Base-by-base conservation (phyloP, 768 basidiomycete species). In the Mrakia frigida region DNA sequence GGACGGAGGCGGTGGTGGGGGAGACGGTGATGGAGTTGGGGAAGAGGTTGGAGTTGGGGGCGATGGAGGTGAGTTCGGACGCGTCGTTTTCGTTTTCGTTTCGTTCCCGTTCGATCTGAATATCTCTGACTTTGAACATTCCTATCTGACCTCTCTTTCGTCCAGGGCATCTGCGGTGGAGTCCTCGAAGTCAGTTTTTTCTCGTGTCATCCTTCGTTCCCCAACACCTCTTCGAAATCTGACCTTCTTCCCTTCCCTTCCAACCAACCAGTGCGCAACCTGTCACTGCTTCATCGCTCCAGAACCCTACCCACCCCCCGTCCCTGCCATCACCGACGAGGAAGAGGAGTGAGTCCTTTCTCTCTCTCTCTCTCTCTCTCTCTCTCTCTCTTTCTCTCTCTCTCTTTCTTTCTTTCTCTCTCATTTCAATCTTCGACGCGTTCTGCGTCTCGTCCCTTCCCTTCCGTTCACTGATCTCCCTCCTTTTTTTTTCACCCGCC, bases 1-100 rank as follows among this genome's bases (percentile, higher is more conserved):
- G 9, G 33, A 56, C 59, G 23, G 39, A 63, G 9, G 76, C 37
- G 9, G n/a, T 50, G 39, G 71, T 53, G 52, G 76, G 76, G 18
- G 76, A 77, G 76, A 77, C 56, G 16, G 28, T 77, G 50, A 77
- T 77, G 76, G 76, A 77, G 31, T 61, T 77, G n/a, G 76, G 76
- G 11, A 77, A 77, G 72, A 63, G 76, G 56, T 31, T 52, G 31
- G 76, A 73, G 50, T 35, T 77, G 61, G 76, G 71, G 6, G 72
- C 71, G 14, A 77, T 77, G 43, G 76, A 77, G 56, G 56, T 56
- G 56, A 56, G 56, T 28, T 28, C 10, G n/a, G 56, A n/a, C 56
- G 56, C 56, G 28, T 28, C 56, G 46, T 50, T 50, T 21, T 50
- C 46, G 46, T 50, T 50, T 6, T 50, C 18, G 4, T 21, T 18